Conservation (phyloP, 768 basidiomycete species). For the Hysterangium stoloniferum region DNA sequence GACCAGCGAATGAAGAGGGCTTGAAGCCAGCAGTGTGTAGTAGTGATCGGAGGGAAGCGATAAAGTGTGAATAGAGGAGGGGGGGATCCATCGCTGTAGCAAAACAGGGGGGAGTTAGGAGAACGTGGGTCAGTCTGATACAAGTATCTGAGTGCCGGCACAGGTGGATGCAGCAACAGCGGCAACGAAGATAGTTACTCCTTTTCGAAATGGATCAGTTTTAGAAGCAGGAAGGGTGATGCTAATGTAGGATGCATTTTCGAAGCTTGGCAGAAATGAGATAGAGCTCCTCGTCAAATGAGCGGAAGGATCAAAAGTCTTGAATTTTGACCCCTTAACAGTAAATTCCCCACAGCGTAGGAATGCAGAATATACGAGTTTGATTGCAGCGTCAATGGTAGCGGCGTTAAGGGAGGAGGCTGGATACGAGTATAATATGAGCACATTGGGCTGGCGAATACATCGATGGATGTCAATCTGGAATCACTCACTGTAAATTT, state of each 20-base stretch:
- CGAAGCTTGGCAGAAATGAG: constrained; percentile 22
- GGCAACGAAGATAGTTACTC: constrained; percentile 19
- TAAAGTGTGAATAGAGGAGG: constrained; percentile 11
- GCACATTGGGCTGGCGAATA: no score
- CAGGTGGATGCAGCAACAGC: constrained; percentile 14
- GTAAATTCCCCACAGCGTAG: constrained; percentile 22
- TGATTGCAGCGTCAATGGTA: no score
- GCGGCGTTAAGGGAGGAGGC: no score
- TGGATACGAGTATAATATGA: no score
- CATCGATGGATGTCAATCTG: no score
- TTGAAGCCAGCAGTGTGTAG: constrained; percentile 9
- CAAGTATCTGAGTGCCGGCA: constrained; percentile 12
- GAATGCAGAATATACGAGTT: no score
- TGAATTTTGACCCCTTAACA: neutral
- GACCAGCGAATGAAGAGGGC: constrained; percentile 14
- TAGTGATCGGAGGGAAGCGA: neutral
- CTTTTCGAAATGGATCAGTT: constrained; percentile 29
- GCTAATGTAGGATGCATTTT: constrained; percentile 14
- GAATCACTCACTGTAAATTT: no score
- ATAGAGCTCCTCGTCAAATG: constrained; percentile 22
- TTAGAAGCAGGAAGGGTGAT: constrained; percentile 29
- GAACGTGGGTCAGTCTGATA: neutral
- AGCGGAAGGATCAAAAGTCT: constrained; percentile 14
- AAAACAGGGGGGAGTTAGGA: constrained; percentile 11
- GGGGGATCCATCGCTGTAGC: neutral